Evolutionary conservation across 2,329 filamentous ascomycete genomes (phyloP).

Genomic region (Fusarium pseudograminearum): DNA sequence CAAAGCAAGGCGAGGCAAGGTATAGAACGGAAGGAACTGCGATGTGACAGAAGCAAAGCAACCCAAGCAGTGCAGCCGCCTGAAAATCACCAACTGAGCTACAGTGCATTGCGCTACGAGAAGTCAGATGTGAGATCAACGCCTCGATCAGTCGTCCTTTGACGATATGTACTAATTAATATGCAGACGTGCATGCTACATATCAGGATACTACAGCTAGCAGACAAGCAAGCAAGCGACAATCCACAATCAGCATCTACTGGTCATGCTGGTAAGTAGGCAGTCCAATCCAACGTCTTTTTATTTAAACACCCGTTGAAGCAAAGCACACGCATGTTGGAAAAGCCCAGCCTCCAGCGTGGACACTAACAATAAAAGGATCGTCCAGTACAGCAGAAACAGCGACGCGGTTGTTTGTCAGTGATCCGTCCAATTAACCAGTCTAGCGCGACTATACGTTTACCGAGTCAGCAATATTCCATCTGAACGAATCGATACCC

Average conservation of each 20-base stretch:
- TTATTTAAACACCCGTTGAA: neutral
- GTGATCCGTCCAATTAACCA: constrained; percentile 26
- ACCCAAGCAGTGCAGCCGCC: constrained; percentile 31
- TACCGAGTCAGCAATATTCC: constrained; percentile 3
- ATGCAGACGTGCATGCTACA: neutral
- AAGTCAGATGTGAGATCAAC: constrained; percentile 44
- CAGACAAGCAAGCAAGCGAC: neutral
- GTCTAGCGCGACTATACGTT: constrained; percentile 24
- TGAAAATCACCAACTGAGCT: constrained; percentile 32
- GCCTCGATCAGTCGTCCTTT: constrained; percentile 16
- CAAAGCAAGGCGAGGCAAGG: constrained; percentile 10
- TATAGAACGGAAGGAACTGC: constrained; percentile 16
- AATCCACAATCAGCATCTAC: neutral
- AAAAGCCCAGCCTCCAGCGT: constrained; percentile 23
- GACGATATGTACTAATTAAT: neutral
- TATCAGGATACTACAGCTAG: neutral
- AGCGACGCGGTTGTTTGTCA: constrained; percentile 32
- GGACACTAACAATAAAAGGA: constrained; percentile 36
- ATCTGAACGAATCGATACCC: neutral
- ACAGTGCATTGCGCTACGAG: constrained; percentile 22
- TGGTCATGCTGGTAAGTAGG: neutral
- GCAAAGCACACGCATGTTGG: constrained; percentile 17
- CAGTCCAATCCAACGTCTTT: neutral
- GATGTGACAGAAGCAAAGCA: constrained; percentile 5
- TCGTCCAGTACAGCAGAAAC: constrained; percentile 32